Evolutionary conservation across 257 asterid species (phyloP).

Genomic region (Plectranthus barbatus): DNA sequence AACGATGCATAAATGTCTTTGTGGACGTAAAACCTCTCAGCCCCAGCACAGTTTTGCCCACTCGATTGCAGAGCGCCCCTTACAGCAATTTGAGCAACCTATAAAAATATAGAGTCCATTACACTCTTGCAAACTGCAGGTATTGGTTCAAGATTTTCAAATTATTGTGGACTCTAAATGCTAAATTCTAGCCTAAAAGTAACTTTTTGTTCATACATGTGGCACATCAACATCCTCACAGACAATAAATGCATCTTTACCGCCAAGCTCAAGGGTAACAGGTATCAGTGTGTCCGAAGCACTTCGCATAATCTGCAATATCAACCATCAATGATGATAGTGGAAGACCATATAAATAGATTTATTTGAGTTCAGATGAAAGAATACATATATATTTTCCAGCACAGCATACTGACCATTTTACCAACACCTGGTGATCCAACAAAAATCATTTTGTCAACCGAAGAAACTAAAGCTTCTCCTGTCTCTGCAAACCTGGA

Average conservation of each 20-base stretch:
- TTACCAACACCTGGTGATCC: constrained; percentile 98
- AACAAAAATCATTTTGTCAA: constrained; percentile 87
- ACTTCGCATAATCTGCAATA: constrained; percentile 75
- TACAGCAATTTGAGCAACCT: constrained; percentile 98
- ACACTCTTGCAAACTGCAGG: not conserved
- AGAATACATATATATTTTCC: constrained; percentile 3
- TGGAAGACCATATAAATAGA: not conserved
- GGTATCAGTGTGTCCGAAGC: constrained; percentile 89
- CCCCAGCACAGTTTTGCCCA: constrained; percentile 98
- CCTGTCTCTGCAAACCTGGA: constrained; percentile 98
- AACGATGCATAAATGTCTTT: constrained; percentile 67
- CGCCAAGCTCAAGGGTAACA: constrained; percentile 97
- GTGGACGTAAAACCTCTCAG: constrained; percentile 96
- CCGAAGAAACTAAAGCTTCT: constrained; percentile 89
- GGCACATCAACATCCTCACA: constrained; percentile 91
- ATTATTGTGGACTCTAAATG: not conserved
- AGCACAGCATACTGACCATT: constrained; percentile 44
- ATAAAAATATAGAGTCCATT: constrained; percentile 15
- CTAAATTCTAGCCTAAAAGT: constrained; percentile 13
- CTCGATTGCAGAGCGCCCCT: constrained; percentile 96
- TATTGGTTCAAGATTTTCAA: not conserved
- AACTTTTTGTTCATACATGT: constrained; percentile 47
- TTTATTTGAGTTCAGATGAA: constrained; percentile 1
- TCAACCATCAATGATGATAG: constrained; percentile 4
- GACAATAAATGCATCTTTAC: constrained; percentile 95